Base-by-base conservation (phyloP, 2,329 filamentous ascomycete species). In the Orbilia blumenaviensis region DNA sequence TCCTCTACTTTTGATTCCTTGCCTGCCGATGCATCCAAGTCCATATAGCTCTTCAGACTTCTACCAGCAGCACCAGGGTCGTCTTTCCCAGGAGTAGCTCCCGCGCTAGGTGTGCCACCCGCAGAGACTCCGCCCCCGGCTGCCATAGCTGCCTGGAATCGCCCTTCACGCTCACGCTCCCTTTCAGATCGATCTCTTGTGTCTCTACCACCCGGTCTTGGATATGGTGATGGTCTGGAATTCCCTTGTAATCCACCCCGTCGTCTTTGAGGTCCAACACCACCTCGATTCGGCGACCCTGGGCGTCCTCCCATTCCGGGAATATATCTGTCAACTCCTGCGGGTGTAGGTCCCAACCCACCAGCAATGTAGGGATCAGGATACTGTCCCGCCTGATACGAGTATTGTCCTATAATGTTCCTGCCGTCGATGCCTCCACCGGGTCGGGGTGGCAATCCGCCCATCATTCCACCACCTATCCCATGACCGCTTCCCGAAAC, bases 21-120 rank as follows among this genome's bases (percentile, higher is more conserved):
- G 12, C 90, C 89, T 38, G 89, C 89, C 71, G 91, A 90, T 50
- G 96, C 94, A 84, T 99, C 95, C 23, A 99, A 86, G 82, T 99
- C 95, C 83, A 99, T 96, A 82, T 99, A 99, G 83, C 93, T 97
- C 87, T 96, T 97, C 78, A 99, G 85, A 77, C 92, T 97, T 69
- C 95, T 89, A 3, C 95, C 95, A 79, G 96, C 92, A 0, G 96
- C 93, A 9, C 95, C 94, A 83, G 78, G 66, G 50, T 98, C 94
- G 18, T 92, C 88, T 18, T 95, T 94, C 0, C 93, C 94, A 75
- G 94, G 90, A 1, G 91, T 89, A 34, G 91, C 89, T 23, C 88
- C 91, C 41, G 91, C 91, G 56, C 92, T 91, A 1, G 86, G 86
- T 25, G 90, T 91, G 78, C 93, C 91, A 44, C 91, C 90, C 87